Evolutionary conservation across 2,329 filamentous ascomycete genomes (phyloP).

Genomic region (Cladophialophora exuberans): DNA sequence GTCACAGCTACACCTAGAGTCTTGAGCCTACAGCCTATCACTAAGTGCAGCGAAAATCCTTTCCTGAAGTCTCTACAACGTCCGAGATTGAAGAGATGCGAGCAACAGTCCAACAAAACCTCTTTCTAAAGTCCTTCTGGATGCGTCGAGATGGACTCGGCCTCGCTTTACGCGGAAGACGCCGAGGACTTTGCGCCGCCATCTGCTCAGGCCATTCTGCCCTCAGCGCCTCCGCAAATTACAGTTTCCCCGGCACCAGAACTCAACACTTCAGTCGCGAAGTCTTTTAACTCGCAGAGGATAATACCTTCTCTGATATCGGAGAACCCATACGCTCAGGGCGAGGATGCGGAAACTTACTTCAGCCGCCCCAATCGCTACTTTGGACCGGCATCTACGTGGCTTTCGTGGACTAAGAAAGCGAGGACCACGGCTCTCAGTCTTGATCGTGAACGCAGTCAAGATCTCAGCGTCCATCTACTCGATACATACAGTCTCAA

Average conservation of each 20-base stretch:
- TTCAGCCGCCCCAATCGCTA: conserved; percentile 69
- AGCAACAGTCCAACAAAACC: too few species aligned
- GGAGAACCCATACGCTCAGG: conserved; percentile 13
- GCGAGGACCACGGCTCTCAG: conserved; percentile 71
- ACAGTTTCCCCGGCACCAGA: neutral
- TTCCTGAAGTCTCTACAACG: too few species aligned
- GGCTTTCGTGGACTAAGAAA: conserved; percentile 86
- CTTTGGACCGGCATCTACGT: conserved; percentile 67
- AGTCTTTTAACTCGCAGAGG: neutral
- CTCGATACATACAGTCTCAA: conserved; percentile 78
- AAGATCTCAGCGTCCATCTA: conserved; percentile 74
- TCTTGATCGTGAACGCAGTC: conserved; percentile 64
- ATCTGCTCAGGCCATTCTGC: conserved; percentile 1
- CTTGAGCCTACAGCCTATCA: too few species aligned
- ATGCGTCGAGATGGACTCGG: conserved; percentile 17
- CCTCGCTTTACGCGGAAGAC: conserved; percentile 11
- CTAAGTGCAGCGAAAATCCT: too few species aligned
- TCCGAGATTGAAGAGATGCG: too few species aligned
- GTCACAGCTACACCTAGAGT: too few species aligned
- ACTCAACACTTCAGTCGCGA: neutral
- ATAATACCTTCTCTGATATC: conserved; percentile 9
- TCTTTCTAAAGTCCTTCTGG: neutral
- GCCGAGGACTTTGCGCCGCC: neutral
- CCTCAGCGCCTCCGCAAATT: conserved; percentile 8
- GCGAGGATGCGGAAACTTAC: conserved; percentile 24